These are phyloP conservation scores for Pneumocystis murina DNA, from an alignment of 1,139 yeast species.

Conservation along the genomic window DNA sequence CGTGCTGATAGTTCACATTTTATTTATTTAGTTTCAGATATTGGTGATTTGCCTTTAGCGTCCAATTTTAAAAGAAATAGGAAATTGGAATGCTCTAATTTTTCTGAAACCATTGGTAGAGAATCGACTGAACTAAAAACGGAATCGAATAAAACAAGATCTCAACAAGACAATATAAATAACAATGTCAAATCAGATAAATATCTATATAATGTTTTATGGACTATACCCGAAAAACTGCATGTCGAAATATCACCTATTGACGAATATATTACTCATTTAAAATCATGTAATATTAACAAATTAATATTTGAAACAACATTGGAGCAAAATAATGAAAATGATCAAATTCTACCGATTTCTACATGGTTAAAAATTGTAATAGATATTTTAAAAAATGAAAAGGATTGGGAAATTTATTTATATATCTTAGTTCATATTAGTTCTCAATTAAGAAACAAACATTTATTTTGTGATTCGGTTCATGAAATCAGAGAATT, in stretches of 20 bases:
- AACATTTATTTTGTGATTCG: conserved; percentile 37
- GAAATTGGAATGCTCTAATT: background rate
- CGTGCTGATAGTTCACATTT: background rate
- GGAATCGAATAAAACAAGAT: background rate
- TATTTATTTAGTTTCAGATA: background rate
- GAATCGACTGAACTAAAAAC: background rate
- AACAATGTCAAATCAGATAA: background rate
- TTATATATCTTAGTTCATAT: conserved; percentile 54
- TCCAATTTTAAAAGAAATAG: background rate
- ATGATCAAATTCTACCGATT: background rate
- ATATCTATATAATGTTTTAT: background rate
- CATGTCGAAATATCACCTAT: background rate
- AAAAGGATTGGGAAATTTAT: conserved; percentile 50
- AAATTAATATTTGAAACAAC: background rate
- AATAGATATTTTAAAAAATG: conserved; percentile 25
- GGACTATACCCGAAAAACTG: background rate
- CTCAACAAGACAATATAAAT: background rate
- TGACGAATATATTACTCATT: background rate
- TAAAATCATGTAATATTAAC: background rate
- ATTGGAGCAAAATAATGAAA: background rate
- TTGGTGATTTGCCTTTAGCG: background rate
- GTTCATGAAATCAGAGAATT: conserved; percentile 34
- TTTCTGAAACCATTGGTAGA: background rate
- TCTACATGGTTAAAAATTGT: conserved; percentile 17
- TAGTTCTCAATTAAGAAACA: conserved; percentile 55